Conservation (phyloP, 2,329 filamentous ascomycete species). For the Periglandula ipomoeae region DNA sequence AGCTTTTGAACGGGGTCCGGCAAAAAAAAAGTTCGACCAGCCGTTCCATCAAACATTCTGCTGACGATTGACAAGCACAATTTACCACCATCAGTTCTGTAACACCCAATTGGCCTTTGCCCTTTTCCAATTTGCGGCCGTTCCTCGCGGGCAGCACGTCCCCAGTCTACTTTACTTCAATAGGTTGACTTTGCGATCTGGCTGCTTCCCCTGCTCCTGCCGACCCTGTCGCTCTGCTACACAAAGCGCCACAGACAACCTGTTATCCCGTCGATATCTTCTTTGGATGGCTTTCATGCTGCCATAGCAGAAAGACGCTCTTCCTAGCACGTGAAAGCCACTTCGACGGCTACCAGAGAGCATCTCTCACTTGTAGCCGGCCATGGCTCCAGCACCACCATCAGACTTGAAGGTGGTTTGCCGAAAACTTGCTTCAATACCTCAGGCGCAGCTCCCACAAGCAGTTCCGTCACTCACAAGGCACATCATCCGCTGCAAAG, state of each 20-base stretch:
- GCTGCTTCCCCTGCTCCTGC: background rate
- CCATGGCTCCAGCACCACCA: constrained; percentile 19
- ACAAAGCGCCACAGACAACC: background rate
- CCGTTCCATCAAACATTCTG: background rate
- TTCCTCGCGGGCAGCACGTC: background rate
- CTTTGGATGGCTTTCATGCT: background rate
- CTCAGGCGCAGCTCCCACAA: constrained; percentile 63
- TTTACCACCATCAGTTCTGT: background rate
- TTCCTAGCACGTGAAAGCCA: background rate
- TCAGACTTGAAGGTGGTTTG: constrained; percentile 57
- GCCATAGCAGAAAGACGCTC: background rate
- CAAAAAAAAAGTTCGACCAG: constrained; percentile 18
- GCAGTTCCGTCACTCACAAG: constrained; percentile 60
- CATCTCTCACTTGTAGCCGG: background rate
- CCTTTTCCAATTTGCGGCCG: background rate
- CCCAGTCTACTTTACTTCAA: background rate
- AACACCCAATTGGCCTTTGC: background rate
- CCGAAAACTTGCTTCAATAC: constrained; percentile 61
- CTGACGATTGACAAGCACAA: background rate
- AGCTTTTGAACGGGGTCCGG: constrained; percentile 6
- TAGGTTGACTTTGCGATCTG: background rate
- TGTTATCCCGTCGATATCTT: background rate
- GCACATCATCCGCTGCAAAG: constrained; percentile 47
- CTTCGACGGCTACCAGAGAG: background rate
- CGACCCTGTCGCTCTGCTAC: background rate